These are phyloP conservation scores for Strobilomyces dryophilus DNA, from an alignment of 768 basidiomycete species.

Conservation along the genomic window DNA sequence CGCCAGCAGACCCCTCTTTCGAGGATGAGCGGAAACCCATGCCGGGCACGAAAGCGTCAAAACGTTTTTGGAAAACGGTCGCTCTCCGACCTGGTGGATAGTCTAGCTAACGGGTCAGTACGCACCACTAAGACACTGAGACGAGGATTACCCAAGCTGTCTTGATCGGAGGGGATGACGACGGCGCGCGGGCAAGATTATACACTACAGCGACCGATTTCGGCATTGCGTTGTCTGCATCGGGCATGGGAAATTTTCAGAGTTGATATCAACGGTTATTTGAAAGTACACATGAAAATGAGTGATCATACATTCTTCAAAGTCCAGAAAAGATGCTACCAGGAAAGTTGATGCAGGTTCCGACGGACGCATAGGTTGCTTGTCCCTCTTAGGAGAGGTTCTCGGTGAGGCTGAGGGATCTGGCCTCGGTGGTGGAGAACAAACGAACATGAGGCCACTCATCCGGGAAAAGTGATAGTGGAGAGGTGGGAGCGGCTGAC, in stretches of 20 bases:
- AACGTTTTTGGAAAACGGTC: constrained; percentile 42
- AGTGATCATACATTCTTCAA: constrained; percentile 51
- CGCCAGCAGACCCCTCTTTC: constrained; percentile 38
- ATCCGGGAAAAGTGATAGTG: constrained; percentile 34
- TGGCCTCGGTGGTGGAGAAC: constrained; percentile 29
- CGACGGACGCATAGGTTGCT: constrained; percentile 14
- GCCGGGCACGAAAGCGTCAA: constrained; percentile 44
- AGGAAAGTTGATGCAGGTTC: constrained; percentile 42
- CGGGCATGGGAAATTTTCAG: constrained; percentile 33
- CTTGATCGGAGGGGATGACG: constrained; percentile 19
- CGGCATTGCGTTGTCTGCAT: constrained; percentile 36
- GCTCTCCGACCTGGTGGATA: constrained; percentile 29
- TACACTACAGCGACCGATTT: constrained; percentile 35
- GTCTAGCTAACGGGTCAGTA: constrained; percentile 14
- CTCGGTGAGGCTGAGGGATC: constrained; percentile 25
- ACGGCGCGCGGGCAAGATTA: constrained; percentile 31
- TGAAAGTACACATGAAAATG: background rate
- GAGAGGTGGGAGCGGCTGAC: constrained; percentile 46
- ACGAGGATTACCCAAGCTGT: constrained; percentile 38
- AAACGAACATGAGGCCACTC: constrained; percentile 45
- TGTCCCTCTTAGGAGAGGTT: constrained; percentile 28
- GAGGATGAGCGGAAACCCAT: constrained; percentile 24
- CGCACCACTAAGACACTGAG: background rate
- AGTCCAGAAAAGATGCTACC: constrained; percentile 52
- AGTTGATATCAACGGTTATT: background rate